Conservation (phyloP, 768 basidiomycete species). For the Panaeolus papilionaceus region DNA sequence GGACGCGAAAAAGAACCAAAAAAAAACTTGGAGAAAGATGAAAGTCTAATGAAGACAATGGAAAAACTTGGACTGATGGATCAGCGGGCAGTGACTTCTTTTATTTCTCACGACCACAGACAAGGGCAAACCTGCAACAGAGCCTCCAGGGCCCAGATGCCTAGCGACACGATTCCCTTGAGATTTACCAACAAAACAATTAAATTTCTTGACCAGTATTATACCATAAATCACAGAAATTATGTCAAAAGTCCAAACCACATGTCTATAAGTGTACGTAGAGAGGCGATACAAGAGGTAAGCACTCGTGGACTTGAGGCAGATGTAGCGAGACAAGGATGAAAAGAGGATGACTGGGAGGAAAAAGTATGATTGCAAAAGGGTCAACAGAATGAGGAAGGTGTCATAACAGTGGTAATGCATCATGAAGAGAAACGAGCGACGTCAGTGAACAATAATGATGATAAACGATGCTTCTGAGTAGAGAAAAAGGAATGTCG, state of each 20-base stretch:
- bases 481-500: background rate
- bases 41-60: background rate
- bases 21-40: background rate
- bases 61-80: background rate
- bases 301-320: too few species aligned
- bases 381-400: background rate
- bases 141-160: background rate
- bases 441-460: background rate
- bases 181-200: background rate
- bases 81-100: background rate
- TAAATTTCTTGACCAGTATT: background rate
- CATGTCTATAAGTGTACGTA: slow-evolving; percentile 10
- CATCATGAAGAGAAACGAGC: background rate
- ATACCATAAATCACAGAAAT: background rate
- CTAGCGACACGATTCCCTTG: background rate
- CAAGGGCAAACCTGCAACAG: too few species aligned
- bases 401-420: background rate
- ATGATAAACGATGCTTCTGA: slow-evolving; percentile 5
- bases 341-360: background rate
- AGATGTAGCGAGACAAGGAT: background rate
- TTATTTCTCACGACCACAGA: background rate
- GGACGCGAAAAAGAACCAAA: too few species aligned
- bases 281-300: background rate
- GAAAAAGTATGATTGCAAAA: background rate
- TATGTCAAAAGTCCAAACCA: background rate